phyloP scores from a whole-genome alignment of 257 asterid genomes.

The Solanum sejunctum region DNA sequence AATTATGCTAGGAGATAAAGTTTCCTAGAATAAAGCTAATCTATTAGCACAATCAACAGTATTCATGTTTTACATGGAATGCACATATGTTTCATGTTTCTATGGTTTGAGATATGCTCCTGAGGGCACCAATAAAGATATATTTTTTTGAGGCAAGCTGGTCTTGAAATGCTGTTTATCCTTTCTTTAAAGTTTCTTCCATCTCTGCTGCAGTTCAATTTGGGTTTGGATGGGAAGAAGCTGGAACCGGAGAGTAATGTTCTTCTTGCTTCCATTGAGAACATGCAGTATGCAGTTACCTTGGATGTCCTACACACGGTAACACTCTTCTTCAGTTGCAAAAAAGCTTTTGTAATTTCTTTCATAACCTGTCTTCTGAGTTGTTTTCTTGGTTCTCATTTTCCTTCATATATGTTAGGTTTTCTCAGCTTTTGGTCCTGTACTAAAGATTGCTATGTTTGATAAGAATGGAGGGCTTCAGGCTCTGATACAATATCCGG shows the following conservation, averaged over 20 bases:
- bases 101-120: not conserved
- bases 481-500: conserved; percentile 84
- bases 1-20: not conserved
- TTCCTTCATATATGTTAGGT: conserved; percentile 27
- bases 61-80: not conserved
- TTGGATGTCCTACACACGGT: conserved; percentile 85
- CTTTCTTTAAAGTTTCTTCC: not conserved
- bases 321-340: conserved; percentile 1
- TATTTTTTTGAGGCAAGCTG: not conserved
- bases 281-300: conserved; percentile 98
- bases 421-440: conserved; percentile 75
- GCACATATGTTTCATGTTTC: not conserved
- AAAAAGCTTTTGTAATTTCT: not conserved
- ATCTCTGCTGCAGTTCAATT: conserved; percentile 42
- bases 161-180: not conserved
- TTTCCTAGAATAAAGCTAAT: not conserved
- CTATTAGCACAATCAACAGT: not conserved
- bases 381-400: not conserved
- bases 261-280: conserved; percentile 92
- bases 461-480: conserved; percentile 88
- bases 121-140: not conserved
- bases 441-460: conserved; percentile 83
- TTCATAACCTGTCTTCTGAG: not conserved
- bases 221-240: conserved; percentile 82
- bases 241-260: conserved; percentile 95